Percentiles rank a stretch among this genome's conserved stretches.
Evolutionary conservation across 2,329 filamentous ascomycete genomes (phyloP).

Genomic region (Phyllosticta paracitricarpa): DNA sequence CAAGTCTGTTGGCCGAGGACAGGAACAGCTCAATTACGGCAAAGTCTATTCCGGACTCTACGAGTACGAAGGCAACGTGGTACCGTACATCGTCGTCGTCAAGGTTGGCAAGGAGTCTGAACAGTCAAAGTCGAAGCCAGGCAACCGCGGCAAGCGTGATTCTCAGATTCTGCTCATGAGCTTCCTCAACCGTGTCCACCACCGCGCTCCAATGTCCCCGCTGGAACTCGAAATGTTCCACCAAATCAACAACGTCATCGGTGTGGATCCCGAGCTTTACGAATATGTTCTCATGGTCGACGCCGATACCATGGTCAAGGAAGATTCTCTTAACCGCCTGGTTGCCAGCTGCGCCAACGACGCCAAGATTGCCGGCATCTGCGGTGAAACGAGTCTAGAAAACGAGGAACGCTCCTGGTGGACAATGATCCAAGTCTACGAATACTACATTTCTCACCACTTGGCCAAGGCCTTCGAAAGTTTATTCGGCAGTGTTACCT

Average conservation of each 20-base stretch:
- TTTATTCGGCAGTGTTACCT: constrained; percentile 94
- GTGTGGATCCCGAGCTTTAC: constrained; percentile 93
- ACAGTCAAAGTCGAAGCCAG: constrained; percentile 80
- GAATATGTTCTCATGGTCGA: constrained; percentile 97
- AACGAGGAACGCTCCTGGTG: constrained; percentile 95
- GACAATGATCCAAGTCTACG: constrained; percentile 99
- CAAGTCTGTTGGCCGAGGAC: constrained; percentile 81
- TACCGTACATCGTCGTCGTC: constrained; percentile 90
- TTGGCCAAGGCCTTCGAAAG: constrained; percentile 95
- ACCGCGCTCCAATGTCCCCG: constrained; percentile 87
- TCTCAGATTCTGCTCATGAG: constrained; percentile 93
- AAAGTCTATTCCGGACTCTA: constrained; percentile 98
- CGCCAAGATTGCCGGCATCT: constrained; percentile 93
- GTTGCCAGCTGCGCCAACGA: constrained; percentile 90
- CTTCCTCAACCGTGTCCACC: constrained; percentile 96
- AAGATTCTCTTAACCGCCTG: constrained; percentile 85
- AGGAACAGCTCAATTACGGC: constrained; percentile 91
- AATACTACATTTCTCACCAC: constrained; percentile 98
- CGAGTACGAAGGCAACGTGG: constrained; percentile 94
- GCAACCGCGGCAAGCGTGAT: constrained; percentile 97
- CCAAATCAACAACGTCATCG: constrained; percentile 98
- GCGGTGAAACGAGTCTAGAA: constrained; percentile 89
- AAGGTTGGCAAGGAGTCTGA: constrained; percentile 98
- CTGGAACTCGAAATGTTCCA: constrained; percentile 98
- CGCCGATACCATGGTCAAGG: constrained; percentile 86